A percentile compares a stretch with the other conserved stretches of the same genome.
phyloP scores from a whole-genome alignment of 176 grass and related monocot species.

The Zoysia japonica region DNA sequence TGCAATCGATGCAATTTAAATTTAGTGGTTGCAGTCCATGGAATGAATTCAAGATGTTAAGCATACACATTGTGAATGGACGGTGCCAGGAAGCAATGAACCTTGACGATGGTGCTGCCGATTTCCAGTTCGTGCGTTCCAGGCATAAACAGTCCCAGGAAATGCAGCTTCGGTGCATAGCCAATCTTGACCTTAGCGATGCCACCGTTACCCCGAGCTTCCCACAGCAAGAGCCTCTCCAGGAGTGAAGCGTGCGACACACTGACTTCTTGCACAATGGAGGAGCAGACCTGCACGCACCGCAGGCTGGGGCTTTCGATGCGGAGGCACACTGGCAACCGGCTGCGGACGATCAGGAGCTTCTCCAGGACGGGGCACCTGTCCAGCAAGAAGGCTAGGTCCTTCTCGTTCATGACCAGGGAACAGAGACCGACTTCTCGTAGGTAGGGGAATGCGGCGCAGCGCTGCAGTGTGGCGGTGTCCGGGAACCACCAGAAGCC shows the following conservation, averaged over 20 bases:
- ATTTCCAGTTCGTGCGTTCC: neutral
- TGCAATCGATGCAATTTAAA: neutral
- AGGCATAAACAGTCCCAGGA: conserved; percentile 4
- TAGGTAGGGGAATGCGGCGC: too few relatives aligned
- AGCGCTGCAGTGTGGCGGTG: too few relatives aligned
- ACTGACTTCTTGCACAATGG: neutral
- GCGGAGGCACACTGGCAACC: too few relatives aligned
- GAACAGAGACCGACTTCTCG: too few relatives aligned
- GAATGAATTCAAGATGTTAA: neutral
- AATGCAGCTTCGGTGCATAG: neutral
- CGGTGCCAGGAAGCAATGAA: neutral
- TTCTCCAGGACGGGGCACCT: too few relatives aligned
- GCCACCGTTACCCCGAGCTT: neutral
- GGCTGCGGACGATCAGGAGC: too few relatives aligned
- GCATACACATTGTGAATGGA: neutral
- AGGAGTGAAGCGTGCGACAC: neutral
- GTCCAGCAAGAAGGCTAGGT: too few relatives aligned
- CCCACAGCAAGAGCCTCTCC: neutral
- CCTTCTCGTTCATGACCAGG: too few relatives aligned
- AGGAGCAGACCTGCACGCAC: neutral
- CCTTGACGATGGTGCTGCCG: conserved; percentile 12
- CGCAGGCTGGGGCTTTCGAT: neutral
- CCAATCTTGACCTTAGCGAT: neutral
- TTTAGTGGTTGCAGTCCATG: neutral
- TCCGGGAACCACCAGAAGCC: too few relatives aligned